These are phyloP conservation scores for Fusarium neocosmosporiellum DNA, from an alignment of 2,329 filamentous ascomycete genomes.

Conservation along the genomic window DNA sequence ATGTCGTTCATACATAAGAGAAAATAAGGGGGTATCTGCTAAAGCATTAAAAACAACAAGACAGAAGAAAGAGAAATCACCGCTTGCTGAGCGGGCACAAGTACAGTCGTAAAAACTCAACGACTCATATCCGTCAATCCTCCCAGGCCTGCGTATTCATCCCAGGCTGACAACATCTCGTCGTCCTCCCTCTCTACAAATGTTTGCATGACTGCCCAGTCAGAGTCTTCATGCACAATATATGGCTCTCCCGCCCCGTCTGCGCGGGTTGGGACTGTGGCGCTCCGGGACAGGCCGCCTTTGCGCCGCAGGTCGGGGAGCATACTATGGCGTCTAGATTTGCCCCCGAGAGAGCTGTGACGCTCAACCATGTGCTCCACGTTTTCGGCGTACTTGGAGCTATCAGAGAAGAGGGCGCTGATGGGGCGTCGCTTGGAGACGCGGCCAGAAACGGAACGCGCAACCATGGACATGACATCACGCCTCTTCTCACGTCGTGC, in stretches of 20 bases:
- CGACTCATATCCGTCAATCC: constrained; percentile 53
- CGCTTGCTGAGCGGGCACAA: constrained; percentile 22
- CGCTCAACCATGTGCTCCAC: constrained; percentile 39
- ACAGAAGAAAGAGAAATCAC: constrained; percentile 1
- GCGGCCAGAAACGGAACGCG: constrained; percentile 39
- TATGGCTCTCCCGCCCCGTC: constrained; percentile 43
- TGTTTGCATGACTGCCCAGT: constrained; percentile 53
- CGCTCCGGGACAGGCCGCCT: constrained; percentile 26
- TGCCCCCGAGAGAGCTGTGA: constrained; percentile 8
- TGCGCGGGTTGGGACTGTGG: neutral
- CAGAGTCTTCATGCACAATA: constrained; percentile 45
- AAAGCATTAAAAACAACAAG: constrained; percentile 15
- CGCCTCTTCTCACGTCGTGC: constrained; percentile 44
- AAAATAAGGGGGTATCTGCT: constrained; percentile 42
- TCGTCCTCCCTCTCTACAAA: constrained; percentile 48
- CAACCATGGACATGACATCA: constrained; percentile 44
- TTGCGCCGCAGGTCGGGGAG: constrained; percentile 41
- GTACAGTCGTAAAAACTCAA: neutral
- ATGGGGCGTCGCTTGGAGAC: constrained; percentile 44
- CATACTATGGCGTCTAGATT: constrained; percentile 37
- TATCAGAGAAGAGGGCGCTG: constrained; percentile 44
- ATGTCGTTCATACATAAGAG: constrained; percentile 30
- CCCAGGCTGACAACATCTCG: constrained; percentile 54
- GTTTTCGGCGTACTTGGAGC: constrained; percentile 40
- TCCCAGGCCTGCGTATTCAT: constrained; percentile 59